Percentiles rank a stretch among this genome's conserved stretches.
Evolutionary conservation across 768 basidiomycete species (phyloP).

Genomic region (Holtermanniella nyarrowii): DNA sequence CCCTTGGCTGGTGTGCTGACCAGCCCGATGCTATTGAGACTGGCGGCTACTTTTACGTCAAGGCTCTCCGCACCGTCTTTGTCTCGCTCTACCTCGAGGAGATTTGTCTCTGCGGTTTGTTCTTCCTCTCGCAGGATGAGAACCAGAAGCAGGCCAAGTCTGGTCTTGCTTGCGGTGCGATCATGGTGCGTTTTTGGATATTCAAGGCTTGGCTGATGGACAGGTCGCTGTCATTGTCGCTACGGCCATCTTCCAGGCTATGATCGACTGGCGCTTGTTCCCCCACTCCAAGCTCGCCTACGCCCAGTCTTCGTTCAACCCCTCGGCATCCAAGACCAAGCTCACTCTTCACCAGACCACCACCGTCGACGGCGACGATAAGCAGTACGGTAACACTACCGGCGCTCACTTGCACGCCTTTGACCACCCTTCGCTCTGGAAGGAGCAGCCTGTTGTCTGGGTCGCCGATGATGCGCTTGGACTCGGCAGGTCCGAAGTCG

Average conservation of each 20-base stretch:
- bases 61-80: slow-evolving; percentile 41
- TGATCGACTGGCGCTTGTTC: slow-evolving; percentile 36
- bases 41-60: slow-evolving; percentile 43
- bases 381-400: slow-evolving; percentile 32
- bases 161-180: slow-evolving; percentile 37
- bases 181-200: slow-evolving; percentile 28
- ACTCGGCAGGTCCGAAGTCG: slow-evolving; percentile 35
- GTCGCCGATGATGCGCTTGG: slow-evolving; percentile 38
- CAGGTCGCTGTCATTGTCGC: slow-evolving; percentile 32
- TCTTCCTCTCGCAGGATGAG: slow-evolving; percentile 39
- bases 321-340: slow-evolving; percentile 12
- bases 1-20: slow-evolving; percentile 40
- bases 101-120: slow-evolving; percentile 39
- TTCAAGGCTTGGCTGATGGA: not conserved
- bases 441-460: slow-evolving; percentile 41
- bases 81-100: slow-evolving; percentile 40
- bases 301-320: slow-evolving; percentile 21
- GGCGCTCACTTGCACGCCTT: slow-evolving; percentile 39
- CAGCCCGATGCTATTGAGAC: slow-evolving; percentile 40
- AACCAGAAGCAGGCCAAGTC: slow-evolving; percentile 23
- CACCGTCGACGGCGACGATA: slow-evolving; percentile 15
- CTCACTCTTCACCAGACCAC: slow-evolving; percentile 6
- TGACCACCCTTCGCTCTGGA: slow-evolving; percentile 42
- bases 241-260: slow-evolving; percentile 33
- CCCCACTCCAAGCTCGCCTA: slow-evolving; percentile 26